These are phyloP conservation scores for Ustilago cynodontis DNA, from an alignment of 1,284 basidiomycete genomes.

Conservation along the genomic window DNA sequence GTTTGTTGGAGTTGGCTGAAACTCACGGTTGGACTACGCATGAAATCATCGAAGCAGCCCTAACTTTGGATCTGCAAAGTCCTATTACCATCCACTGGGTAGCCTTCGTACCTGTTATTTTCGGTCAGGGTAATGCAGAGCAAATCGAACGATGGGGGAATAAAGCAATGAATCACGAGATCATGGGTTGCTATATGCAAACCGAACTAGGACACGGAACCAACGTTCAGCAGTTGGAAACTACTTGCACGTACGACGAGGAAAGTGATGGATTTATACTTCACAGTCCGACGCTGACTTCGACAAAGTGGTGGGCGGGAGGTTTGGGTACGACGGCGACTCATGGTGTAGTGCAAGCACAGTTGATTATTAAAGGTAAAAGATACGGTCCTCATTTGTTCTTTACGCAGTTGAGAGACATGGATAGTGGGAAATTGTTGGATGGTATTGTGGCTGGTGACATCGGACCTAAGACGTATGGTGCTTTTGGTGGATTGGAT, in stretches of 20 bases:
- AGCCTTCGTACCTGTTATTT: slow-evolving; percentile 66
- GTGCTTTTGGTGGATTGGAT: slow-evolving; percentile 75
- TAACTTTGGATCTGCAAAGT: slow-evolving; percentile 58
- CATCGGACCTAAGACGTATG: slow-evolving; percentile 77
- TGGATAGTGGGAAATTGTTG: slow-evolving; percentile 76
- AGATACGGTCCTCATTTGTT: slow-evolving; percentile 83
- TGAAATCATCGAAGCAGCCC: slow-evolving; percentile 61
- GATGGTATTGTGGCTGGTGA: slow-evolving; percentile 80
- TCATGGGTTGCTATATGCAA: slow-evolving; percentile 68
- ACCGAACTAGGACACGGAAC: slow-evolving; percentile 77
- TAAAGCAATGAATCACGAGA: slow-evolving; percentile 65
- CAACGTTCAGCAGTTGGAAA: slow-evolving; percentile 75
- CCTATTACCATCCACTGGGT: slow-evolving; percentile 65
- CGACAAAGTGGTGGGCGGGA: slow-evolving; percentile 85
- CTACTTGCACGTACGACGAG: slow-evolving; percentile 81
- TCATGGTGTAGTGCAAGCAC: slow-evolving; percentile 83
- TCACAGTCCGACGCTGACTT: slow-evolving; percentile 81
- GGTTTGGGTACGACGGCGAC: slow-evolving; percentile 79
- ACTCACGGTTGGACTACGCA: slow-evolving; percentile 62
- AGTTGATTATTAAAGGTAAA: slow-evolving; percentile 78
- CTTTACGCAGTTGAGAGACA: slow-evolving; percentile 72
- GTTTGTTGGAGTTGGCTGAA: slow-evolving; percentile 59
- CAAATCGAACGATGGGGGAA: slow-evolving; percentile 64
- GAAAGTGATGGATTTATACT: slow-evolving; percentile 80
- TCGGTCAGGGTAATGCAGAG: slow-evolving; percentile 57